Percentiles rank a stretch among this genome's conserved stretches.
These are phyloP conservation scores for Cercospora sesami DNA, from an alignment of 2,329 filamentous ascomycete genomes.

Conservation along the genomic window DNA sequence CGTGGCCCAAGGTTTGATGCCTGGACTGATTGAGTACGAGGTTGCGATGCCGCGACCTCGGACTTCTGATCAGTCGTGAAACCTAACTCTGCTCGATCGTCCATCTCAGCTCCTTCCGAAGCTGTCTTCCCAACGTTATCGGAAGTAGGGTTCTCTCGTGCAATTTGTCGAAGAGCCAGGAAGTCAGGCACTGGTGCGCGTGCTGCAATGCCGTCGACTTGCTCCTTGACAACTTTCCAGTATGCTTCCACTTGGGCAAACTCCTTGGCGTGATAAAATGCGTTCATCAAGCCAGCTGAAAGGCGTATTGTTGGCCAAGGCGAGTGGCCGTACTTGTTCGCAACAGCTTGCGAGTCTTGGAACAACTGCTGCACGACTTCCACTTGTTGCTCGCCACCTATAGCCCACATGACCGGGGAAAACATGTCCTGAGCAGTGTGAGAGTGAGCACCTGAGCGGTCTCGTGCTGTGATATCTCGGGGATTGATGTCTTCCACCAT, in stretches of 20 bases:
- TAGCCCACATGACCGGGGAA: slow-evolving; percentile 8
- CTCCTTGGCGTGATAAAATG: slow-evolving; percentile 59
- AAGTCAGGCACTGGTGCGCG: slow-evolving; percentile 26
- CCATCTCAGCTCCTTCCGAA: neutral
- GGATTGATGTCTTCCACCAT: neutral
- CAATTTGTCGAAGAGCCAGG: slow-evolving; percentile 1
- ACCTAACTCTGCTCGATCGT: slow-evolving; percentile 23
- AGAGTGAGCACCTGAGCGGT: neutral
- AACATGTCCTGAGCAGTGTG: slow-evolving; percentile 7
- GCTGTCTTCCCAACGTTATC: neutral
- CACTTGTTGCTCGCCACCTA: slow-evolving; percentile 6
- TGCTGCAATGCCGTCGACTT: slow-evolving; percentile 46
- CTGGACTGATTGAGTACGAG: neutral
- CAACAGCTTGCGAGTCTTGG: slow-evolving; percentile 48
- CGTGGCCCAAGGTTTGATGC: slow-evolving; percentile 12
- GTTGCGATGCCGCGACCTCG: neutral
- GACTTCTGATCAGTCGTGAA: slow-evolving; percentile 7
- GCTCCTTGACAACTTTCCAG: slow-evolving; percentile 64
- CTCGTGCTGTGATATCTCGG: slow-evolving; percentile 1
- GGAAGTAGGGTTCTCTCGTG: neutral
- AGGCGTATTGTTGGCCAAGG: slow-evolving; percentile 42
- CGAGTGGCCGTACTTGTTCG: slow-evolving; percentile 9
- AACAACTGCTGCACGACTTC: slow-evolving; percentile 58
- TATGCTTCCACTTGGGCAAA: slow-evolving; percentile 62
- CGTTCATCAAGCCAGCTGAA: slow-evolving; percentile 66